phyloP scores from a whole-genome alignment of 371 early-diverging fungal genomes.

The Mortierella sp. region DNA sequence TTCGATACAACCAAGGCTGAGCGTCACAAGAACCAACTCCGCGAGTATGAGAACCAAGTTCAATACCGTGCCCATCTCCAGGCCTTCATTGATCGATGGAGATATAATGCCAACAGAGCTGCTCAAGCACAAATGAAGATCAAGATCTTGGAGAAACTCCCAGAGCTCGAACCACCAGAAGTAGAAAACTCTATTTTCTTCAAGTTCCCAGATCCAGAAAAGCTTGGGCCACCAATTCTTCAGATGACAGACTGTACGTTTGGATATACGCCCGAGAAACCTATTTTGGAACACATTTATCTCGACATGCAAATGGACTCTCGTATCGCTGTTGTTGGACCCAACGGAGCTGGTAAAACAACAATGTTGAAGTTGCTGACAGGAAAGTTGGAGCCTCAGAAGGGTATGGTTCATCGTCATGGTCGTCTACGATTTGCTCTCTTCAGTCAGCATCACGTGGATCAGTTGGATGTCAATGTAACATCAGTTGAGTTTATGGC shows the following conservation, averaged over 20 bases:
- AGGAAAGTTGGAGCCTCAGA: conserved; percentile 81
- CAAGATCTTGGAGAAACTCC: conserved; percentile 98
- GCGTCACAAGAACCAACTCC: conserved; percentile 86
- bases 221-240: conserved; percentile 89
- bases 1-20: conserved; percentile 94
- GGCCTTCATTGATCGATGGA: conserved; percentile 98
- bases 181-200: conserved; percentile 89
- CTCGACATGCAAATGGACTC: conserved; percentile 96
- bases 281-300: conserved; percentile 85
- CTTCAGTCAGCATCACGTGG: conserved; percentile 99
- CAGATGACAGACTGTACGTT: conserved; percentile 94
- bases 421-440: conserved; percentile 95
- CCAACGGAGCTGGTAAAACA: conserved; percentile 88
- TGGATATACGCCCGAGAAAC: conserved; percentile 79
- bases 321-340: conserved; percentile 94
- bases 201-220: conserved; percentile 93
- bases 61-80: conserved; percentile 94
- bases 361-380: conserved; percentile 89
- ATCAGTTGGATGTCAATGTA: conserved; percentile 89
- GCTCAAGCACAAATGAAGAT: conserved; percentile 98
- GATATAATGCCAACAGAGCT: conserved; percentile 98
- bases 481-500: conserved; percentile 92
- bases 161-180: conserved; percentile 90
- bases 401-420: conserved; percentile 89
- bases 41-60: conserved; percentile 96